Evolutionary conservation across 208 protist genomes (phyloP).

Genomic region (Balamuthia mandrillaris): DNA sequence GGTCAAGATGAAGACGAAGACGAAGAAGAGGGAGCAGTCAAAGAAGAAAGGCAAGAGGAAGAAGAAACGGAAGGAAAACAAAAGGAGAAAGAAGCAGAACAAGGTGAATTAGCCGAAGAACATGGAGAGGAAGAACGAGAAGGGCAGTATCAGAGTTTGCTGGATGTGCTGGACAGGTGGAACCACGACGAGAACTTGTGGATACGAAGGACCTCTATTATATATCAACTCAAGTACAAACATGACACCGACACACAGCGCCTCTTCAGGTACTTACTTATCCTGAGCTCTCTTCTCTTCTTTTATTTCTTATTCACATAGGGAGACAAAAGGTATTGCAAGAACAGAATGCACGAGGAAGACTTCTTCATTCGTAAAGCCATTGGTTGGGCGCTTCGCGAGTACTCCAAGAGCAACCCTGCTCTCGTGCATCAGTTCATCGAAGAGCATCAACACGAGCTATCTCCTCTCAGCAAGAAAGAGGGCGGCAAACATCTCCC

Average conservation of each 20-base stretch:
- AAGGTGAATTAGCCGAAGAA: too few species aligned
- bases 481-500: background rate
- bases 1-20: too few species aligned
- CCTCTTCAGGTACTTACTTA: too few species aligned
- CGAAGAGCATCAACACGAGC: background rate
- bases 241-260: background rate
- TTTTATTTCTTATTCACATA: background rate
- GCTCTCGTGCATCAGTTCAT: background rate
- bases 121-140: too few species aligned
- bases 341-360: background rate
- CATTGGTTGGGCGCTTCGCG: slow-evolving; percentile 16
- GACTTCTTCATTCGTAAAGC: slow-evolving; percentile 40
- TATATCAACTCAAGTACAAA: slow-evolving; percentile 21
- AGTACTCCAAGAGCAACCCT: background rate
- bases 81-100: too few species aligned
- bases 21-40: too few species aligned
- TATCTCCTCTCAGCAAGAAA: background rate
- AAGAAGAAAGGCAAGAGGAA: too few species aligned
- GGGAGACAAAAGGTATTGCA: background rate
- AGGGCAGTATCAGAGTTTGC: background rate
- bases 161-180: background rate
- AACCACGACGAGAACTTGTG: slow-evolving; percentile 20
- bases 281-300: background rate
- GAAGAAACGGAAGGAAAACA: too few species aligned
- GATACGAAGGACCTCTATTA: background rate